Evolutionary conservation across 225 moss, liverwort and hornwort genomes (phyloP).

Genomic region (Pseudisothecium myosuroides): DNA sequence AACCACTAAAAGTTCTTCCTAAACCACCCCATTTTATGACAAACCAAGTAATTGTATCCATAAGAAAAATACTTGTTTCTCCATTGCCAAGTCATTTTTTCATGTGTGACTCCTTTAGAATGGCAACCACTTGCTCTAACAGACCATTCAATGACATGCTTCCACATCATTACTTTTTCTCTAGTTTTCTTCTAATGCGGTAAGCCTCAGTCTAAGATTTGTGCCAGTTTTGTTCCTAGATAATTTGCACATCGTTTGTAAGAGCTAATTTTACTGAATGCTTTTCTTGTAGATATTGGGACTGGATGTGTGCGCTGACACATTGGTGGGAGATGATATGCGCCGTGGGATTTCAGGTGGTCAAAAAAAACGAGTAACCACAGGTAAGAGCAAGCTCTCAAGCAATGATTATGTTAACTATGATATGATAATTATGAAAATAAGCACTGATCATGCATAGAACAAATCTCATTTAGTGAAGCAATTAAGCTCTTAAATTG

Average conservation of each 20-base stretch:
- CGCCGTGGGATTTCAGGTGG: slow-evolving; percentile 90
- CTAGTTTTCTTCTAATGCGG: neutral
- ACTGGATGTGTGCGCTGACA: slow-evolving; percentile 78
- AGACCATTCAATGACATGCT: neutral
- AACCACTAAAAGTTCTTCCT: neutral
- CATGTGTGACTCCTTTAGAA: neutral
- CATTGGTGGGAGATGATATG: slow-evolving; percentile 70
- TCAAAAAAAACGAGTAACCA: slow-evolving; percentile 86
- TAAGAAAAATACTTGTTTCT: neutral
- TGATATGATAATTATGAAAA: neutral
- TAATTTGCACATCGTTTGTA: neutral
- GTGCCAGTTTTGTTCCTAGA: too few species aligned
- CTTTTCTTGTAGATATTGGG: slow-evolving; percentile 50
- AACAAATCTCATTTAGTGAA: neutral
- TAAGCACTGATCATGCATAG: neutral
- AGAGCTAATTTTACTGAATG: neutral
- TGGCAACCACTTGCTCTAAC: neutral
- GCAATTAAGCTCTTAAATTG: neutral
- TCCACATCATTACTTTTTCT: neutral
- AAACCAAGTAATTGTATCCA: neutral
- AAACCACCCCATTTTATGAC: neutral
- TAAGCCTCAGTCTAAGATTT: neutral
- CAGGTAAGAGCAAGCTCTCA: slow-evolving; percentile 26
- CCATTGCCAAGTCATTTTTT: neutral
- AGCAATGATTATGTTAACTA: neutral